These are phyloP conservation scores for Bothriochloa decipiens DNA, from an alignment of 176 grass and related monocot species.

Conservation along the genomic window DNA sequence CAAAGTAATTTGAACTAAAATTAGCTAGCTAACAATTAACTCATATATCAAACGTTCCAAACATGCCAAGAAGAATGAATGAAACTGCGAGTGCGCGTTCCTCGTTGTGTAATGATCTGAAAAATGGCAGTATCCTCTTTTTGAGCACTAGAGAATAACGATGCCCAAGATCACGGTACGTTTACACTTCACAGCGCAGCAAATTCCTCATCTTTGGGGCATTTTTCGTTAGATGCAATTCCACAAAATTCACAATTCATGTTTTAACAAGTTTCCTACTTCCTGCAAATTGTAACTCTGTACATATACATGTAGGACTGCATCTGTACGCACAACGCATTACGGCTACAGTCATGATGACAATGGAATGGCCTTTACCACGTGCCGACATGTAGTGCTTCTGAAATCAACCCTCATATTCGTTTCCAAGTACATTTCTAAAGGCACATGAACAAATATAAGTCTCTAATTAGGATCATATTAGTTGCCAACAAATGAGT, in stretches of 20 bases:
- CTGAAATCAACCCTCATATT: background rate
- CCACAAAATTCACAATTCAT: background rate
- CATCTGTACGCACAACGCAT: background rate
- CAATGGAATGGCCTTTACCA: background rate
- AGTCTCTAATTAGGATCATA: background rate
- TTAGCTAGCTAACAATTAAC: too few relatives aligned
- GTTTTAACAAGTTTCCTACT: background rate
- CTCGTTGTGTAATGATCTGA: background rate
- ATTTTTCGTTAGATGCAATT: background rate
- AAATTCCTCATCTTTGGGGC: too few relatives aligned
- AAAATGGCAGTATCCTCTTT: background rate
- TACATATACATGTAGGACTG: background rate
- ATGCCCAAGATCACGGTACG: background rate
- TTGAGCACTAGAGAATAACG: background rate
- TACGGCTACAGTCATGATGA: background rate
- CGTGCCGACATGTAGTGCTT: background rate
- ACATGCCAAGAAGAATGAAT: background rate
- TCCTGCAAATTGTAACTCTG: background rate
- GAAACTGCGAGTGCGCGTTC: background rate
- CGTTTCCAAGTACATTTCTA: background rate
- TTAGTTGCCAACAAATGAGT: background rate
- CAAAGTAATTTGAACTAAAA: too few relatives aligned
- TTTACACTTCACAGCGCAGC: background rate
- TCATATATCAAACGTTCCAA: too few relatives aligned
- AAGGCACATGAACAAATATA: background rate